These are phyloP conservation scores for Saccharomycopsis vini DNA, from an alignment of 805 yeast species.

Conservation along the genomic window DNA sequence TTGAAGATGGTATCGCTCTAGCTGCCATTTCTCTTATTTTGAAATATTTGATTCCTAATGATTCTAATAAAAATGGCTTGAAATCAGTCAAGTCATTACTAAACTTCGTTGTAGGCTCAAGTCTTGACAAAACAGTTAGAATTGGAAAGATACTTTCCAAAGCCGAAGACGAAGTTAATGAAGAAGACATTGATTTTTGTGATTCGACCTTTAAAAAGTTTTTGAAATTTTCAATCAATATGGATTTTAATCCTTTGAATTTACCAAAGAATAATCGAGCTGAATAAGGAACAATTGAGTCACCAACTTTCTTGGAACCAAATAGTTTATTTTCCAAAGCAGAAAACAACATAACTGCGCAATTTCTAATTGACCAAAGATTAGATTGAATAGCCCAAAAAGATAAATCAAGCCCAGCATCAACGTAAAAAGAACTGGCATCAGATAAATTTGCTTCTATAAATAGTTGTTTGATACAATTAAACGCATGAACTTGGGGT, in stretches of 20 bases:
- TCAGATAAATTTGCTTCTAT: conserved; percentile 60
- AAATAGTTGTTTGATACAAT: conserved; percentile 69
- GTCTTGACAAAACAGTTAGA: conserved; percentile 57
- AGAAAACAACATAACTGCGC: conserved; percentile 89
- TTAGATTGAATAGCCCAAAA: conserved; percentile 53
- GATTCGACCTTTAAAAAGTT: conserved; percentile 23
- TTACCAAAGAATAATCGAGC: conserved; percentile 66
- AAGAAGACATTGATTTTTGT: conserved; percentile 18
- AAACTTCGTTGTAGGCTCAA: conserved; percentile 53
- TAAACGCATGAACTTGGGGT: conserved; percentile 91
- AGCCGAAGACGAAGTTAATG: conserved; percentile 14
- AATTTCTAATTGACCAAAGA: conserved; percentile 82
- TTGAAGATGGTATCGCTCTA: conserved; percentile 48
- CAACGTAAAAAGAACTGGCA: conserved; percentile 41
- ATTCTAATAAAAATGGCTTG: conserved; percentile 35
- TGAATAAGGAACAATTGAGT: conserved; percentile 29
- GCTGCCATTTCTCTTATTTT: conserved; percentile 86
- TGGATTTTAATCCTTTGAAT: conserved; percentile 42
- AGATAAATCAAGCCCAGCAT: conserved; percentile 50
- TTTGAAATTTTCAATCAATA: conserved; percentile 38
- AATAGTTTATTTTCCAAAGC: conserved; percentile 74
- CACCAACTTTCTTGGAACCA: conserved; percentile 38
- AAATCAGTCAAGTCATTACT: conserved; percentile 43
- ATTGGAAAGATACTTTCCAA: conserved; percentile 69
- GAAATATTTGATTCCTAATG: conserved; percentile 57